Evolutionary conservation across 2,329 filamentous ascomycete genomes (phyloP), one percentile per base, ranked within the genome.

Genomic region (Fusarium newnesense): DNA sequence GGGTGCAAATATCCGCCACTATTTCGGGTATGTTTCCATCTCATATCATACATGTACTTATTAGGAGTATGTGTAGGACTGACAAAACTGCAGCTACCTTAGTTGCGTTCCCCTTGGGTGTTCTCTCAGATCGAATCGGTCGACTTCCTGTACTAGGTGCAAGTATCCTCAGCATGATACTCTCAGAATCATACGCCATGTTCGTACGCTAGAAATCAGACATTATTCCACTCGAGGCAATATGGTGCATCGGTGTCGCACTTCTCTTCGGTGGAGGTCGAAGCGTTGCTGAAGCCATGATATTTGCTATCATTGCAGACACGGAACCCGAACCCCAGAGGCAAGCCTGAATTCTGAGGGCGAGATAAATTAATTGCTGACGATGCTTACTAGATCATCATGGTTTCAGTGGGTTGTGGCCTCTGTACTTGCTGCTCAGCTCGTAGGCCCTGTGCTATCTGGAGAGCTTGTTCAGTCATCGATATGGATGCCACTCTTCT

Each of bases 261-360:
- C 46, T 78, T 15, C 57, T 79, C 30, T 18, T 78, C n/a, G 76
- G 78, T 4, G 78, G 78, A 13, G 77, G 78, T 9, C 64, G 70
- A 24, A 67, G 70, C 32, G 73, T 79, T 34, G 73, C 70, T 19
- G 78, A 79, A 39, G 75, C 77, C 36, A 78, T 79, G 72, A 66
- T 79, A 18, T 79, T 79, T 54, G 68, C 78, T 39, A 73, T 77
- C 30, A 67, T 78, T 40, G 74, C 71, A n/a, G 75, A 78, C 32
- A 59, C 60, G 11, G 67, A 65, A 19, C 56, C 72, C 21, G 49
- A 64, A 28, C 44, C 58, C 16, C 74, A 70, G 30, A 61, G 74
- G 78, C 69, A 65, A 66, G 58, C 65, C 34, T 36, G 7, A 30
- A 19, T 19, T 28, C 11, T 13, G 9, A 3, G 30, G 12, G 34